Base-by-base conservation (phyloP, 176 grass and related monocot species). In the Paspalum vaginatum region DNA sequence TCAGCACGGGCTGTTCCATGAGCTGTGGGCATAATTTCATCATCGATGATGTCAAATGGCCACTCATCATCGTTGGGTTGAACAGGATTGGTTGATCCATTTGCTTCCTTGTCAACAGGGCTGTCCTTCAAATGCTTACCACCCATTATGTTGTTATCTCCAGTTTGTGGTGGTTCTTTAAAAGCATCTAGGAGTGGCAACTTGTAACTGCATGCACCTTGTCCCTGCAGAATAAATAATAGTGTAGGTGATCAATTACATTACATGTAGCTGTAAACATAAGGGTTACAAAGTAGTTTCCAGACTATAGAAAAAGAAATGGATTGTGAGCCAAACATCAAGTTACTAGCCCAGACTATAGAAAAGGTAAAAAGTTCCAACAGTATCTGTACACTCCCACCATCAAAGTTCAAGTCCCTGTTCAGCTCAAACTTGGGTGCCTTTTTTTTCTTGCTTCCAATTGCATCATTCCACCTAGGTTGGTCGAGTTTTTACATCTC, bases 191-290 rank as follows among this genome's bases (percentile, higher is more conserved):
- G 60, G 60, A 85, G 13, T 77, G 39, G 76, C 22, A 82, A 42
- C 21, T 25, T 47, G 50, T 79, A 58, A 61, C 52, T 53, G 62
- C 91, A 93, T 20, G 78, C 85, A 71, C 87, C 87, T 20, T 93
- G 42, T 72, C 87, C 87, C 91, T 93, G 68, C 11, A 79, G 53
- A 82, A 75, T 45, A 55, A 83, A 74, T 21, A 78, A 59, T 41
- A 65, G 41, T 20, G 38, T 37, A 41, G 37, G 8, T 42, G 17
- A 18, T 65, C 63, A 41, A 42, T 65, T n/a, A 16, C 63, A 42
- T 65, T n/a, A 16, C 63, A 5, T 42, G 38, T 65, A 65, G 58
- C 58, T 27, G 11, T 25, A 27, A 65, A 65, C 37, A n/a, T 65
- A 65, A 41, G 39, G 61, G 17, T 40, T 10, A 32, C 32, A 18